These are phyloP conservation scores for Dimocarpus longan DNA, from an alignment of 345 rosid species.

Conservation along the genomic window DNA sequence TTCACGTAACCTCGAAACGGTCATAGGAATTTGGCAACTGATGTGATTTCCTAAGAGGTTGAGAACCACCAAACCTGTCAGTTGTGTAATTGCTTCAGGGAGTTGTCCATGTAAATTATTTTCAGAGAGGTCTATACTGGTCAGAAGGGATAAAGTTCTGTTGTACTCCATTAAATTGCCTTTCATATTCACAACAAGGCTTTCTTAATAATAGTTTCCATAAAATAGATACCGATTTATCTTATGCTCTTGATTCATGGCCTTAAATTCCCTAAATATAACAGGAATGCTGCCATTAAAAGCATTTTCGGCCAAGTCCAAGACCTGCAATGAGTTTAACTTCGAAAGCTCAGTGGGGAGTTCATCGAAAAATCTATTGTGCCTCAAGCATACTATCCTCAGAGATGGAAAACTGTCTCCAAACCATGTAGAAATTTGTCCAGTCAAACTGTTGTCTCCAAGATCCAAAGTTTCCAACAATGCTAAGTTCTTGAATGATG, in stretches of 20 bases:
- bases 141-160: conserved; percentile 47
- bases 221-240: conserved; percentile 32
- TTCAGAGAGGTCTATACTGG: conserved; percentile 45
- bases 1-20: conserved; percentile 37
- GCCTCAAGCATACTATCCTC: conserved; percentile 28
- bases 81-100: conserved; percentile 36
- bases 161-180: conserved; percentile 30
- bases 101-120: conserved; percentile 43
- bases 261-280: conserved; percentile 37
- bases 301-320: conserved; percentile 47
- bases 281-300: conserved; percentile 41
- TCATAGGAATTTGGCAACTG: conserved; percentile 30
- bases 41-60: conserved; percentile 46
- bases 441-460: conserved; percentile 36
- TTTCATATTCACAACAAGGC: conserved; percentile 29
- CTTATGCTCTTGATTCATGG: conserved; percentile 37
- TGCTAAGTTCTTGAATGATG: conserved; percentile 32
- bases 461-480: conserved; percentile 42
- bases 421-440: conserved; percentile 38
- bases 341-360: conserved; percentile 30
- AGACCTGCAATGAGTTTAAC: conserved; percentile 43
- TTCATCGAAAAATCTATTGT: conserved; percentile 35
- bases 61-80: conserved; percentile 34
- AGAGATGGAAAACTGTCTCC: conserved; percentile 30
- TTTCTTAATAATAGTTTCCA: conserved; percentile 40